Conservation (phyloP, 2,329 filamentous ascomycete species). For the Aspergillus terreus region DNA sequence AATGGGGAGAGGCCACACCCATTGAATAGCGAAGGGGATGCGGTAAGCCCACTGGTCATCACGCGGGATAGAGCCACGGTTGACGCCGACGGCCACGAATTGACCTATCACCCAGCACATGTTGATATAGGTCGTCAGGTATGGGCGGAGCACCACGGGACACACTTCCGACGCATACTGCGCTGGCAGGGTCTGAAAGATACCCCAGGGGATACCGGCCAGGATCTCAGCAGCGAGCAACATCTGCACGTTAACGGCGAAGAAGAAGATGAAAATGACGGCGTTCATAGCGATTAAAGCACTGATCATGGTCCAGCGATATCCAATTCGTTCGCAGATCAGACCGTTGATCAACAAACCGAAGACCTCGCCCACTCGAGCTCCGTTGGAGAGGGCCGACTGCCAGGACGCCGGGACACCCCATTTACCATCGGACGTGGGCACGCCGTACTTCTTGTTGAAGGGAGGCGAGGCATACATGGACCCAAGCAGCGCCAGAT, state of each 20-base stretch:
- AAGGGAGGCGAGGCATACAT: constrained; percentile 32
- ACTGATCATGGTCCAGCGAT: constrained; percentile 25
- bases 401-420: constrained; percentile 30
- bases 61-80: constrained; percentile 39
- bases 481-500: constrained; percentile 32
- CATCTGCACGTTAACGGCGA: constrained; percentile 40
- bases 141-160: constrained; percentile 34
- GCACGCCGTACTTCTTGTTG: constrained; percentile 27
- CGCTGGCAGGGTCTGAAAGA: constrained; percentile 43
- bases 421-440: constrained; percentile 16
- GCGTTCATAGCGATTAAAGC: constrained; percentile 39
- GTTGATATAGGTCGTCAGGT: constrained; percentile 41
- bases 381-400: constrained; percentile 23
- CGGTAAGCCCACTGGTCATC: constrained; percentile 47
- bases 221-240: constrained; percentile 46
- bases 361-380: constrained; percentile 19
- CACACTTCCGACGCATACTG: constrained; percentile 42
- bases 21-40: constrained; percentile 48
- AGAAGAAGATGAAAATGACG: constrained; percentile 47
- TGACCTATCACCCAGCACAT: constrained; percentile 44
- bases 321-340: constrained; percentile 28
- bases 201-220: constrained; percentile 46
- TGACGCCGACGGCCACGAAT: constrained; percentile 45
- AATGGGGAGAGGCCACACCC: constrained; percentile 48
- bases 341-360: constrained; percentile 27